Percentiles rank a stretch among this genome's conserved stretches.
These are phyloP conservation scores for Colletotrichum limetticola DNA, from an alignment of 2,329 filamentous ascomycete genomes.

Conservation along the genomic window DNA sequence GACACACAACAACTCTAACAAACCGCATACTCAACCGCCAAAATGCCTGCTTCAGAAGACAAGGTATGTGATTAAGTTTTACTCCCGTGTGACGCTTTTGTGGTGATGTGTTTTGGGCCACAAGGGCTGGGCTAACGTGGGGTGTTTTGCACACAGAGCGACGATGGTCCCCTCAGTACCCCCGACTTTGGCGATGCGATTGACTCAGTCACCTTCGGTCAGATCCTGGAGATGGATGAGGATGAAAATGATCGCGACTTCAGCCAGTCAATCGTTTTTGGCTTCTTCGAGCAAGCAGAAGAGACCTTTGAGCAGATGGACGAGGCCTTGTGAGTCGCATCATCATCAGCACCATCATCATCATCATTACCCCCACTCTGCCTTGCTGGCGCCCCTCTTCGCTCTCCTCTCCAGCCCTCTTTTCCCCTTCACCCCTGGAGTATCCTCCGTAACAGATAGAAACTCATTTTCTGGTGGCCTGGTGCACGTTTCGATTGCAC, in stretches of 20 bases:
- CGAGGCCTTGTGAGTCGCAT: conserved; percentile 75
- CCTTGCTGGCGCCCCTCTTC: conserved; percentile 16
- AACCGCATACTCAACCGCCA: conserved; percentile 9
- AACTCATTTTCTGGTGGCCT: background rate
- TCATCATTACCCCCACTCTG: background rate
- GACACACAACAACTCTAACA: conserved; percentile 11
- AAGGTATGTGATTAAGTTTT: conserved; percentile 42
- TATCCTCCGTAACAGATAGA: background rate
- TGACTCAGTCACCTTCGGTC: conserved; percentile 84
- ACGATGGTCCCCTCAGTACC: conserved; percentile 42
- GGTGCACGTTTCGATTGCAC: background rate
- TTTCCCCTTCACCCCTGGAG: background rate
- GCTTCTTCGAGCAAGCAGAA: conserved; percentile 93
- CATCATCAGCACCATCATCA: background rate
- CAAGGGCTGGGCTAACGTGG: conserved; percentile 24
- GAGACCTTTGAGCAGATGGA: conserved; percentile 90
- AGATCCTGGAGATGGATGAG: conserved; percentile 99
- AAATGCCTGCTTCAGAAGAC: conserved; percentile 41
- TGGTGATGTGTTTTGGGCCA: conserved; percentile 33
- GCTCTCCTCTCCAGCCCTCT: background rate
- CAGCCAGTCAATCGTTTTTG: conserved; percentile 86
- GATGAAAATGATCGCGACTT: conserved; percentile 87
- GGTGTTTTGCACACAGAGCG: conserved; percentile 35
- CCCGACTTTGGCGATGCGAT: conserved; percentile 75
- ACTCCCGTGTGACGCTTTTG: conserved; percentile 38